Conservation (phyloP, 2,329 filamentous ascomycete species). For the Aspergillus calidoustus region DNA sequence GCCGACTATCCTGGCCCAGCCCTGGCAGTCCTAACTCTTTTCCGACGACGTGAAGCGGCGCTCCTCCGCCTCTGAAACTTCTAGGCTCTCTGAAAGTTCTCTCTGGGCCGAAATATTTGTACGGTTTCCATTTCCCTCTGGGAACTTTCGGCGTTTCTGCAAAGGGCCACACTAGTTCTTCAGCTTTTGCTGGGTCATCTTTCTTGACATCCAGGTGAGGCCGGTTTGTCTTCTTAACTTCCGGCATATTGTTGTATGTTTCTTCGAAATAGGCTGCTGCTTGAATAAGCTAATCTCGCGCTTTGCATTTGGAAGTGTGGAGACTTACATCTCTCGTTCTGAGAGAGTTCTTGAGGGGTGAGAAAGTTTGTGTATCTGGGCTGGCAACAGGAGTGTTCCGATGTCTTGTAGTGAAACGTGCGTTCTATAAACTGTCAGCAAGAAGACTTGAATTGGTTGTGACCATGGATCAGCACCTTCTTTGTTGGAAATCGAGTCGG, state of each 20-base stretch:
- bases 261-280: no score
- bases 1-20: background rate
- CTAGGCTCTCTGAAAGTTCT: background rate
- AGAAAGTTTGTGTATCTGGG: background rate
- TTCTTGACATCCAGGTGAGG: background rate
- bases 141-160: background rate
- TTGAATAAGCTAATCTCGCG: background rate
- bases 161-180: background rate
- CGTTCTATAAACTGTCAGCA: background rate
- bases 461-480: background rate
- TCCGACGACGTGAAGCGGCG: background rate
- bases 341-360: background rate
- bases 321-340: background rate
- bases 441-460: background rate
- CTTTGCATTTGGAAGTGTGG: background rate
- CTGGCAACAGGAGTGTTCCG: background rate
- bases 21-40: slow-evolving; percentile 5
- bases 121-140: background rate
- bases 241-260: background rate
- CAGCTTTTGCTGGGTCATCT: background rate
- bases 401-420: background rate
- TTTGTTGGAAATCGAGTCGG: background rate
- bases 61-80: background rate
- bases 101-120: background rate
- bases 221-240: background rate